phyloP scores from a whole-genome alignment of 1,284 basidiomycete genomes.

The Neolentinus lepideus region DNA sequence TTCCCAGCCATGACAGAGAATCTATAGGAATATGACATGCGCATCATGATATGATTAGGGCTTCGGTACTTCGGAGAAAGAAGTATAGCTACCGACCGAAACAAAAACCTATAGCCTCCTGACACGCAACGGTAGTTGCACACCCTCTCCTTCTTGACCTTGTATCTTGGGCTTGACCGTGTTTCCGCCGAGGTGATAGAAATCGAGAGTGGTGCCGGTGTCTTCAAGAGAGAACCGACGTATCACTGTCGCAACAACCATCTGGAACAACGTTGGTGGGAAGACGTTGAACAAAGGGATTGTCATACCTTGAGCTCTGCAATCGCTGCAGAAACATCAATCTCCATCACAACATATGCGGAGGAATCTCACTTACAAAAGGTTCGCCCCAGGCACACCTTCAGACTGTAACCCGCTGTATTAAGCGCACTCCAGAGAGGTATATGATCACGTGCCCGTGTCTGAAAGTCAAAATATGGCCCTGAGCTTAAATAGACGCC shows the following conservation, averaged over 20 bases:
- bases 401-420: constrained; percentile 6
- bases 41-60: background rate
- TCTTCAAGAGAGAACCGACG: constrained; percentile 10
- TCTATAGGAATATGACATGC: too few relatives aligned
- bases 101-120: background rate
- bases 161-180: constrained; percentile 15
- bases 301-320: constrained; percentile 16
- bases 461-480: constrained; percentile 14
- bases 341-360: background rate
- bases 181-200: constrained; percentile 13
- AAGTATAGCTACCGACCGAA: background rate
- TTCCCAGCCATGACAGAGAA: too few relatives aligned
- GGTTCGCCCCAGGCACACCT: constrained; percentile 13
- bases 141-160: constrained; percentile 13
- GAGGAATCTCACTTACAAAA: constrained; percentile 9
- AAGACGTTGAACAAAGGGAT: background rate
- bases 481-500: constrained; percentile 8
- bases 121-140: constrained; percentile 14
- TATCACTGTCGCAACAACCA: constrained; percentile 9
- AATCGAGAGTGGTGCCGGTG: constrained; percentile 10
- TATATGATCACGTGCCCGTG: constrained; percentile 11
- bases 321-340: constrained; percentile 5
- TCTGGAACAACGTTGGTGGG: background rate
- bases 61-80: background rate
- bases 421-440: background rate